Percentiles rank a stretch among this genome's conserved stretches.
These are phyloP conservation scores for Neoascochyta sp. DNA, from an alignment of 2,329 filamentous ascomycete genomes.

Conservation along the genomic window DNA sequence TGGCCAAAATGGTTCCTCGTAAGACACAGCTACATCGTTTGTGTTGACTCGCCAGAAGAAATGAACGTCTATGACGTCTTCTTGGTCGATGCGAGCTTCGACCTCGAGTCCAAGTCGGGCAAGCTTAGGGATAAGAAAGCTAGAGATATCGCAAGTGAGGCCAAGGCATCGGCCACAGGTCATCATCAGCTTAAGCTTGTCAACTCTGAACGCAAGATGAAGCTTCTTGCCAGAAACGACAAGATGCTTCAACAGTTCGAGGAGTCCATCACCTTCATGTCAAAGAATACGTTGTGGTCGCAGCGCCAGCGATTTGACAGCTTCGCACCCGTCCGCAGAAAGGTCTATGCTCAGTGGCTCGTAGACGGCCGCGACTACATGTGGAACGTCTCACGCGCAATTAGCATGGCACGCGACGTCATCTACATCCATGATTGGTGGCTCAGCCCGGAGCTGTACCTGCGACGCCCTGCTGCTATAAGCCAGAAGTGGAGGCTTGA, in stretches of 20 bases:
- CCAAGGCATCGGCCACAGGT: slow-evolving; percentile 61
- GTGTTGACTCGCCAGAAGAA: slow-evolving; percentile 96
- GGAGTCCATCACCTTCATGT: slow-evolving; percentile 85
- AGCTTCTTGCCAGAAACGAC: slow-evolving; percentile 86
- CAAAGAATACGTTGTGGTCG: slow-evolving; percentile 76
- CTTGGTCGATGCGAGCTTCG: slow-evolving; percentile 86
- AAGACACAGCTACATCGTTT: slow-evolving; percentile 95
- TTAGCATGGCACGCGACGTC: slow-evolving; percentile 95
- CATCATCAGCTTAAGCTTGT: slow-evolving; percentile 85
- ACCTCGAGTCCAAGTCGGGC: slow-evolving; percentile 67
- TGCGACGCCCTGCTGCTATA: slow-evolving; percentile 88
- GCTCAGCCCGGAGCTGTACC: slow-evolving; percentile 93
- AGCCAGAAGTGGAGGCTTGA: slow-evolving; percentile 98
- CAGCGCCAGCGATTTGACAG: slow-evolving; percentile 83
- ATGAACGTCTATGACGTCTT: slow-evolving; percentile 99
- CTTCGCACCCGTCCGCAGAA: slow-evolving; percentile 83
- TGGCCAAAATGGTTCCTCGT: slow-evolving; percentile 96
- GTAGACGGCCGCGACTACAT: slow-evolving; percentile 97
- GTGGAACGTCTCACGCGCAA: slow-evolving; percentile 97
- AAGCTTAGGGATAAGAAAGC: slow-evolving; percentile 51
- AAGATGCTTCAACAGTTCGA: slow-evolving; percentile 87
- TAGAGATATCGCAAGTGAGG: slow-evolving; percentile 61
- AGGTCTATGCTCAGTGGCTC: slow-evolving; percentile 91
- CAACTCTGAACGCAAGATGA: slow-evolving; percentile 89
- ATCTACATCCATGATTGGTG: slow-evolving; percentile 99